Evolutionary conservation across 2,329 filamentous ascomycete genomes (phyloP), one percentile per base, ranked within the genome.

Genomic region (Apiospora arundinis): DNA sequence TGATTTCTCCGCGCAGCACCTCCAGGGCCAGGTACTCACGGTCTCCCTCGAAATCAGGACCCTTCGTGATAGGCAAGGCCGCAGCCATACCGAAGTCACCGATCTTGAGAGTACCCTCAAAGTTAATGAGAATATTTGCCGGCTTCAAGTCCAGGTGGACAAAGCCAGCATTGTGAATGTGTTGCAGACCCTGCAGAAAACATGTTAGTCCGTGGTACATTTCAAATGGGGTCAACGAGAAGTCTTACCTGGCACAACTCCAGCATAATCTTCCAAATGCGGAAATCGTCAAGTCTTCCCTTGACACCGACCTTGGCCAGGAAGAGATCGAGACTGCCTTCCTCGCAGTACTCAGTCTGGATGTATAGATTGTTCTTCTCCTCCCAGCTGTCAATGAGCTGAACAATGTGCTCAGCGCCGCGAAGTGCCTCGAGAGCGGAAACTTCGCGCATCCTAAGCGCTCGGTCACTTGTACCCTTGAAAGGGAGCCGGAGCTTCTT

Each of bases 261-360:
- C 56, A 97, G 89, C 76, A 98, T 85, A 71, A 98, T 95, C 85
- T 99, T 99, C 94, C 96, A 99, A 81, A 98, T 98, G 73, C 96
- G 90, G 83, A 99, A 99, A 81, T 98, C 96, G 82, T 99, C 96
- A 75, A 99, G 84, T 76, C 95, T 90, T 66, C 94, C 95, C 79
- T 93, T 94, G 73, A 92, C 88, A 32, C 96, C 96, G 72, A 94
- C 90, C 71, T 92, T 90, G n/a, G 90, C 88, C 42, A 99, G 87
- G 79, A 98, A 99, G 21, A 91, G 88, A 79, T 97, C 93, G 60
- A 99, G 85, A 73, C 94, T 97, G 21, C 96, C 96, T 80, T 97
- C 94, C 80, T 98, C 95, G 78, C 96, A 99, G 80, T 92, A 98
- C 79, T 99, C 96, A 0, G 95, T 98, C 84, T 98, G 95, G 73